phyloP scores from a whole-genome alignment of 257 asterid species.

The Fraxinus pennsylvanica region DNA sequence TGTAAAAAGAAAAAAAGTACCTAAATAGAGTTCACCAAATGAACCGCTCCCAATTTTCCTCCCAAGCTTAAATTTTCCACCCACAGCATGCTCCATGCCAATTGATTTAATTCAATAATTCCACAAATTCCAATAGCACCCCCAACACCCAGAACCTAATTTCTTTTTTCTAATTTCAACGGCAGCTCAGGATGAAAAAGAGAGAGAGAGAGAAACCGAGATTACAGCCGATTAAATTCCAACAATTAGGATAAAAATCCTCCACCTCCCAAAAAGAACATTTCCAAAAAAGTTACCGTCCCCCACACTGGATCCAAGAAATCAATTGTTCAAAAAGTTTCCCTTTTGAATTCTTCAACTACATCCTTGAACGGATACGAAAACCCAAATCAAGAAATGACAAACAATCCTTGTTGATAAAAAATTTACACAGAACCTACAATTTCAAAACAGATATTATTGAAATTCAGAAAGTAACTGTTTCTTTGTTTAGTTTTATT shows the following conservation, averaged over 20 bases:
- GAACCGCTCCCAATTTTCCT: constrained; percentile 59
- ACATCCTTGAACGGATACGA: constrained; percentile 44
- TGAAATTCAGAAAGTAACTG: constrained; percentile 1
- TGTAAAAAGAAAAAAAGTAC: constrained; percentile 19
- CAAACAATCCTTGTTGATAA: constrained; percentile 33
- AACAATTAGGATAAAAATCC: not conserved
- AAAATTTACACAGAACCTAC: constrained; percentile 29
- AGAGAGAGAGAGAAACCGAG: not conserved
- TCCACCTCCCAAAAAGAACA: constrained; percentile 12
- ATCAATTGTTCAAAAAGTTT: not conserved
- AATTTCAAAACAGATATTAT: constrained; percentile 28
- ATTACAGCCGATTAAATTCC: not conserved
- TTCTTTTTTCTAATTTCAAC: constrained; percentile 18
- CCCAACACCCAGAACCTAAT: constrained; percentile 17
- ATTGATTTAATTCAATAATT: constrained; percentile 12
- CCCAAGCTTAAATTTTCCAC: constrained; percentile 52
- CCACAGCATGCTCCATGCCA: constrained; percentile 53
- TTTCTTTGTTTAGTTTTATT: constrained; percentile 6
- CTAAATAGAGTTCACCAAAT: constrained; percentile 52
- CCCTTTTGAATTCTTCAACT: constrained; percentile 31
- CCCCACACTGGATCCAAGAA: constrained; percentile 29
- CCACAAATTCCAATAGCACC: not conserved
- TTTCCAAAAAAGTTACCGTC: not conserved
- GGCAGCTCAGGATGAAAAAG: not conserved
- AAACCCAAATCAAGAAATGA: constrained; percentile 32